Percentiles rank a stretch among this genome's conserved stretches.
Evolutionary conservation across 139 green algal genomes (phyloP).

Genomic region (Chlorella sp.): DNA sequence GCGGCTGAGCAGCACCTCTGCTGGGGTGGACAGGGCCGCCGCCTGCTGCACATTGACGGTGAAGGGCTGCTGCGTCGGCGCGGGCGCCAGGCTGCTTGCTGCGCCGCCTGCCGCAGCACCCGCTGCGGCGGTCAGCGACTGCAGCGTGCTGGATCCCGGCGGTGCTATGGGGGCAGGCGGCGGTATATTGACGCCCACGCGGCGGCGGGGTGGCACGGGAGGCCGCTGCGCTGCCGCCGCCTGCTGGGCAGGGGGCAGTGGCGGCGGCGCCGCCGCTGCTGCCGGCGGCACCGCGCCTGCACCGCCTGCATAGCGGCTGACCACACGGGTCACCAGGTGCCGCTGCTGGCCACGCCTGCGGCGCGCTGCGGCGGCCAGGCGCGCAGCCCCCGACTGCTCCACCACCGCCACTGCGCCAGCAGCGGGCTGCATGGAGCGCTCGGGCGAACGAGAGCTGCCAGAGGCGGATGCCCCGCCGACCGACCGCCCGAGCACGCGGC

Average conservation of each 20-base stretch:
- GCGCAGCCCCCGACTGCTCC: too few relatives aligned
- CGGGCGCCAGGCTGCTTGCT: not conserved
- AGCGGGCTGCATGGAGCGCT: too few relatives aligned
- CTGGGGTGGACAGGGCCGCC: not conserved
- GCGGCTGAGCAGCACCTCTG: conserved; percentile 14
- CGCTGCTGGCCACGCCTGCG: too few relatives aligned
- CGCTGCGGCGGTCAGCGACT: not conserved
- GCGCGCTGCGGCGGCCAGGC: too few relatives aligned
- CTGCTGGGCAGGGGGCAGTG: not conserved
- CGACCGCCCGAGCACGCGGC: too few relatives aligned
- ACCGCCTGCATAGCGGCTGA: not conserved
- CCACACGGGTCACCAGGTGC: not conserved
- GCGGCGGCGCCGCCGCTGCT: not conserved
- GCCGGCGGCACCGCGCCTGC: not conserved
- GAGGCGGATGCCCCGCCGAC: too few relatives aligned
- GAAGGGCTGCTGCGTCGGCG: not conserved
- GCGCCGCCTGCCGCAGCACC: not conserved
- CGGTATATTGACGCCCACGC: not conserved
- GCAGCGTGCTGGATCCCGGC: not conserved
- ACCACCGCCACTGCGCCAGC: too few relatives aligned
- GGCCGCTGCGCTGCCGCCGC: too few relatives aligned
- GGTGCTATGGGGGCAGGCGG: not conserved
- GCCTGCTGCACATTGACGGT: not conserved
- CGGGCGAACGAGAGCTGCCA: too few relatives aligned
- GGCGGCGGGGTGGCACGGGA: not conserved